Base-by-base conservation (phyloP, 768 basidiomycete species). In the Lactarius hengduanensis region DNA sequence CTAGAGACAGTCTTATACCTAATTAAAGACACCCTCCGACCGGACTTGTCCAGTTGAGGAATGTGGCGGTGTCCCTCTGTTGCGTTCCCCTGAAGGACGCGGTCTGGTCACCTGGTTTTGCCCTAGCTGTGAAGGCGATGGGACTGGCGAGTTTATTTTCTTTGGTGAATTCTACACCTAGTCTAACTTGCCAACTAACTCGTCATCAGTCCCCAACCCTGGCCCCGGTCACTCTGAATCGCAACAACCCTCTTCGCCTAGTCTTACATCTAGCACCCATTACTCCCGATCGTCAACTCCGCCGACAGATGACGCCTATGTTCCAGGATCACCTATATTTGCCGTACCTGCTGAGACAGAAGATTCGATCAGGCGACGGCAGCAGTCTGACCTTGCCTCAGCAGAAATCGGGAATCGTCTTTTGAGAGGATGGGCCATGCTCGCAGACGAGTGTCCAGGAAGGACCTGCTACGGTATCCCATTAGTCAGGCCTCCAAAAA, bases 391-490 rank as follows among this genome's bases (percentile, higher is more conserved):
- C 74, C 78, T 76, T 47, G 93, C 94, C 18, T 91, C 92, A 3
- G 77, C 86, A 59, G 89, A 90, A 72, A 91, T 95, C 36, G 94
- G 90, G 54, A 87, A 84, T 68, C 83, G 86, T 30, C 79, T 95
- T 66, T 77, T 95, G 56, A 86, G 85, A 71, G 93, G 90, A 47
- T 95, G 91, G 91, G 86, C 93, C 0, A 91, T 95, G 90, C 80
- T 95, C n/a, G 91, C 82, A 28, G 91, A 94, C 43, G 91, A 93
- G 77, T 95, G 94, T 72, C 84, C 86, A 0, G 89, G 84, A 71
- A 70, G 73, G 4, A 74, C 77, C 28, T 95, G 94, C 73, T 88
- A 86, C 75, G 92, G 92, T 15, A 80, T 94, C 7, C 94, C 93
- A n/a, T 84, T 95, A 16, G 88, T 94, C 66, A 80, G 92, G 59